These are phyloP conservation scores for Psidium guajava DNA, from an alignment of 345 rosid genomes.

Conservation along the genomic window DNA sequence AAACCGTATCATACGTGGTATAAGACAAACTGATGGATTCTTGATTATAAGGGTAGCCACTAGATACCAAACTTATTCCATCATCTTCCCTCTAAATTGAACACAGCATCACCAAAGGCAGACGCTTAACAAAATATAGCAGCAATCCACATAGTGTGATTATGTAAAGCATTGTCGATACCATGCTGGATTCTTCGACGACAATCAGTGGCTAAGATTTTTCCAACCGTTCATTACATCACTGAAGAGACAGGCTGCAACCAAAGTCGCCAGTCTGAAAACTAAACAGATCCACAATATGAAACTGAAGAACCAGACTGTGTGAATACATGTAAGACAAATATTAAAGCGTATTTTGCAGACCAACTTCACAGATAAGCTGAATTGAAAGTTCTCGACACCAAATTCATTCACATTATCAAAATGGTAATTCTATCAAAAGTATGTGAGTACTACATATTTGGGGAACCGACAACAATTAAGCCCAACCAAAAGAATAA, in stretches of 20 bases:
- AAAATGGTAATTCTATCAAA: not conserved
- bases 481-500: not conserved
- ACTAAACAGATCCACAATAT: not conserved
- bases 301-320: not conserved
- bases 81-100: not conserved
- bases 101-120: not conserved
- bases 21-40: not conserved
- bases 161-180: not conserved
- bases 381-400: not conserved
- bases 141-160: not conserved
- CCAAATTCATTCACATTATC: not conserved
- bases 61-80: not conserved
- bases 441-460: not conserved
- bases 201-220: not conserved
- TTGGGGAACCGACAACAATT: not conserved
- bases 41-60: not conserved
- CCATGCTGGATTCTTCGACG: not conserved
- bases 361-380: not conserved
- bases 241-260: not conserved
- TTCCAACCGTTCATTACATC: not conserved
- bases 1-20: not conserved
- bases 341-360: not conserved
- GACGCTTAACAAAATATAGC: not conserved
- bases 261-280: not conserved
- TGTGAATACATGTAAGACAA: not conserved